Evolutionary conservation across 495 filamentous ascomycete species (phyloP).

Genomic region (Amniculicola lignicola): DNA sequence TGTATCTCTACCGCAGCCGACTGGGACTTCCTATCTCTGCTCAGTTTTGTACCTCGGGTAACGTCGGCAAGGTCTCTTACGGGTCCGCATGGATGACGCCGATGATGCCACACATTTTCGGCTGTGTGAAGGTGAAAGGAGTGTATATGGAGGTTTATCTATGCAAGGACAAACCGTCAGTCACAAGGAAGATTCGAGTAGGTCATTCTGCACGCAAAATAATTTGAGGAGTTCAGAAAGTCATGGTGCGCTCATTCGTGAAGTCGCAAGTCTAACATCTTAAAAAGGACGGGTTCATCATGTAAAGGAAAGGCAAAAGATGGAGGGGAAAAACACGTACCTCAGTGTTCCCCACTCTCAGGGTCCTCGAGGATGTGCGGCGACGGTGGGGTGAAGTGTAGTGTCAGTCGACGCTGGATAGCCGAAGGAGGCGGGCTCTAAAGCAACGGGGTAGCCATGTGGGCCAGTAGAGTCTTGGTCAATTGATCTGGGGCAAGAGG

Average conservation of each 20-base stretch:
- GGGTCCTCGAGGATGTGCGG: background rate
- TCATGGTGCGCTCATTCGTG: conserved; percentile 18
- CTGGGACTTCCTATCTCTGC: conserved; percentile 19
- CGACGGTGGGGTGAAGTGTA: background rate
- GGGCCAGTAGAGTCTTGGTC: background rate
- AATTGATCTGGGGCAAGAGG: background rate
- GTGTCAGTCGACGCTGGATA: background rate
- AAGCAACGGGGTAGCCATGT: background rate
- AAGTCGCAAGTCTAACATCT: conserved; percentile 37
- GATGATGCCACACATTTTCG: conserved; percentile 79
- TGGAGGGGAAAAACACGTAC: background rate
- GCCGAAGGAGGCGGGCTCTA: background rate
- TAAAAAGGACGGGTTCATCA: conserved; percentile 32
- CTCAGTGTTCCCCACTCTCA: background rate
- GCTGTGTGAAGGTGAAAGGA: conserved; percentile 14
- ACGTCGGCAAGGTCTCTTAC: conserved; percentile 39
- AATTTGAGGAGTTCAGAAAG: conserved; percentile 21
- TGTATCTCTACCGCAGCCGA: conserved; percentile 76
- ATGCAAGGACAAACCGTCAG: background rate
- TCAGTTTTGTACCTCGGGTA: background rate
- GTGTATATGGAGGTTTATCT: background rate
- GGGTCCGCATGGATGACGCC: conserved; percentile 73
- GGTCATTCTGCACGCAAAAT: background rate
- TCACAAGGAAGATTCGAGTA: background rate
- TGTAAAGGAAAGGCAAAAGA: conserved; percentile 1